Evolutionary conservation across 208 protist genomes (phyloP), one percentile per base, ranked within the genome.

Genomic region (Trypanosomatidae sp.): DNA sequence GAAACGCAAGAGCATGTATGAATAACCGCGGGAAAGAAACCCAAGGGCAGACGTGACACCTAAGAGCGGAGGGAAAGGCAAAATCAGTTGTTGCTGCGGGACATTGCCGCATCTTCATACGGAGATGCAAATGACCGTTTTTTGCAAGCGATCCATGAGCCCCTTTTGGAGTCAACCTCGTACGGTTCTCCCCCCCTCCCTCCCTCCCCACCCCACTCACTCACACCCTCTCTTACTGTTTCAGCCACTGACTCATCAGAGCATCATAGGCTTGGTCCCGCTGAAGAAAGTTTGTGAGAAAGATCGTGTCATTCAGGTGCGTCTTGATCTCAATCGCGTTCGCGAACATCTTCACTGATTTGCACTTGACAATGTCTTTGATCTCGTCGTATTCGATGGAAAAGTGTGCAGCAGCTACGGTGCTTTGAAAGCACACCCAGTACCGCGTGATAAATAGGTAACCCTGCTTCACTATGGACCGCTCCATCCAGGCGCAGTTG

Each of bases 221-320:
- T 9, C 52, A 39, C 36, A 39, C 36, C 4, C 17, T 30, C 39
- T 3, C 53, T 30, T 79, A 87, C 71, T 80, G 74, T 74, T 89
- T 87, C 41, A 95, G 73, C 91, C 91, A 95, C 65, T 93, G 77
- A 53, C 88, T 72, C 91, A 96, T 94, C 13, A 96, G 73, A n/a
- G 62, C 58, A 50, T 3, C 83, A 69, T 87, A 96, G 5, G 88
- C 84, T 39, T 92, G 83, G 66, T 96, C 87, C 2, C 91, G 87
- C 59, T 93, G 79, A 12, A 90, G 36, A 60, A 96, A 89, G 59
- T 79, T 90, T 30, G 80, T 87, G 6, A 95, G 66, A 62, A 89
- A 81, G 64, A 87, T 93, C 43, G 77, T 65, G 17, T 85, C 85
- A 43, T 82, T 85, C n/a, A 94, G 50, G 66, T 96, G 88, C 9